A percentile compares a stretch with the other conserved stretches of the same genome.
These are phyloP conservation scores for Teunomyces barrocoloradensis DNA, from an alignment of 805 yeast species.

Conservation along the genomic window DNA sequence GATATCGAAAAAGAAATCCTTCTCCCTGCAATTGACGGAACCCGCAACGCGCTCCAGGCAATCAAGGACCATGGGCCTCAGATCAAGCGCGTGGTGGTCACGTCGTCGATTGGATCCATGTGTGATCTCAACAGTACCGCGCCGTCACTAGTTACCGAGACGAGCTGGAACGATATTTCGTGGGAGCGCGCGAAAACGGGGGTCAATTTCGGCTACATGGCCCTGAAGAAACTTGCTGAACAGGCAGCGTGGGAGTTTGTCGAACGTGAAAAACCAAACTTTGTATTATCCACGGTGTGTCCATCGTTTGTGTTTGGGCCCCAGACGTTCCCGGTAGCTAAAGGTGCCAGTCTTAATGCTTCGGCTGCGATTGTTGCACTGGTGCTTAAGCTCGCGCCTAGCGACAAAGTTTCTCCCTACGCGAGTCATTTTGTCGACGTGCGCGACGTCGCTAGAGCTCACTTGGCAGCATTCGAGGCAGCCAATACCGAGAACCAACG, in stretches of 20 bases:
- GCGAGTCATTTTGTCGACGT: constrained; percentile 21
- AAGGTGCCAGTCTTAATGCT: constrained; percentile 11
- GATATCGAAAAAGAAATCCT: constrained; percentile 50
- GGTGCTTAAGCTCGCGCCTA: constrained; percentile 8
- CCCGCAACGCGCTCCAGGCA: constrained; percentile 50
- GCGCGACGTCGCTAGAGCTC: constrained; percentile 15
- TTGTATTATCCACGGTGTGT: constrained; percentile 7
- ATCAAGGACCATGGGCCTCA: constrained; percentile 42
- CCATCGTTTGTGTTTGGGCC: constrained; percentile 28
- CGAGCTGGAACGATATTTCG: constrained; percentile 14
- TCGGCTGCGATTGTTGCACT: constrained; percentile 12
- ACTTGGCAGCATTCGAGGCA: constrained; percentile 13
- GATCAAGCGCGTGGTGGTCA: constrained; percentile 42
- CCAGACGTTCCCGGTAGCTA: constrained; percentile 14
- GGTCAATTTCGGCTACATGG: constrained; percentile 11
- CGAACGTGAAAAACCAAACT: constrained; percentile 6
- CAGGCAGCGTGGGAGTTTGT: constrained; percentile 16
- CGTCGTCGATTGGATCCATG: constrained; percentile 57
- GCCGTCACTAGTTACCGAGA: constrained; percentile 10
- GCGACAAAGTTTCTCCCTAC: neutral
- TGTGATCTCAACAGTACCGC: constrained; percentile 21
- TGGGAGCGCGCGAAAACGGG: constrained; percentile 14
- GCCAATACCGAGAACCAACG: constrained; percentile 22
- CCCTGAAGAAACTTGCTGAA: constrained; percentile 12
- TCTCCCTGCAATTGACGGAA: constrained; percentile 57